Conservation (phyloP, 306 rosid species). For the Astragalus membranaceus region DNA sequence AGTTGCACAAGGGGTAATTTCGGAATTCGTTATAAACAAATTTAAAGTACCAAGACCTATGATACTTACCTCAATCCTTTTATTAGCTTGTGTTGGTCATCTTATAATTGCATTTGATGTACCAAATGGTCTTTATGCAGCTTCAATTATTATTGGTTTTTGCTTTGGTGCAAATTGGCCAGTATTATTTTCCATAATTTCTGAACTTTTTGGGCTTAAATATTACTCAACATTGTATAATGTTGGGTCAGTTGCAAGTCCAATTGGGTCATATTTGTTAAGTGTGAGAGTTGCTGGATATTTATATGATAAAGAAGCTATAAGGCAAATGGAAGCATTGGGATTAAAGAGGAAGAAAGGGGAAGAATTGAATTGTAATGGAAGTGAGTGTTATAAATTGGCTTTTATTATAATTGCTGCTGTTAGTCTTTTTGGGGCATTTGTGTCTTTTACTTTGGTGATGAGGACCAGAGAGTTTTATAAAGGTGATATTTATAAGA, state of each 20-base stretch:
- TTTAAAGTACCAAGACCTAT: conserved; percentile 43
- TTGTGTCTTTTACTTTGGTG: conserved; percentile 41
- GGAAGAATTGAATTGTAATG: conserved; percentile 39
- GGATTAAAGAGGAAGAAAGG: conserved; percentile 28
- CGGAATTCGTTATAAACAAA: conserved; percentile 31
- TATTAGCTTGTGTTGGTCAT: conserved; percentile 36
- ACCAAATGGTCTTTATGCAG: conserved; percentile 44
- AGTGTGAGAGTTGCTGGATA: conserved; percentile 36
- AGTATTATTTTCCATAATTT: conserved; percentile 58
- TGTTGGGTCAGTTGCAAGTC: conserved; percentile 72
- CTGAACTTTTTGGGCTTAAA: conserved; percentile 76
- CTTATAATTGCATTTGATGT: conserved; percentile 46
- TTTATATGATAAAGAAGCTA: conserved; percentile 39
- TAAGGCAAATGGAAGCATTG: conserved; percentile 21
- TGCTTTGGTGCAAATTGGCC: conserved; percentile 85
- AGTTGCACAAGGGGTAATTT: conserved; percentile 33
- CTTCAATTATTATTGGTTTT: conserved; percentile 61
- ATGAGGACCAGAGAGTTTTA: conserved; percentile 42
- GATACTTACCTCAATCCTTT: conserved; percentile 35
- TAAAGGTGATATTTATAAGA: conserved; percentile 41
- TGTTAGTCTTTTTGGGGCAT: conserved; percentile 34
- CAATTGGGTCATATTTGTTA: conserved; percentile 41
- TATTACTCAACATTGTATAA: conserved; percentile 69
- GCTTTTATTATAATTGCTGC: conserved; percentile 42
- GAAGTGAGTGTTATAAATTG: conserved; percentile 30